Conservation (phyloP, 306 rosid genomes). For the Prosopis cineraria region DNA sequence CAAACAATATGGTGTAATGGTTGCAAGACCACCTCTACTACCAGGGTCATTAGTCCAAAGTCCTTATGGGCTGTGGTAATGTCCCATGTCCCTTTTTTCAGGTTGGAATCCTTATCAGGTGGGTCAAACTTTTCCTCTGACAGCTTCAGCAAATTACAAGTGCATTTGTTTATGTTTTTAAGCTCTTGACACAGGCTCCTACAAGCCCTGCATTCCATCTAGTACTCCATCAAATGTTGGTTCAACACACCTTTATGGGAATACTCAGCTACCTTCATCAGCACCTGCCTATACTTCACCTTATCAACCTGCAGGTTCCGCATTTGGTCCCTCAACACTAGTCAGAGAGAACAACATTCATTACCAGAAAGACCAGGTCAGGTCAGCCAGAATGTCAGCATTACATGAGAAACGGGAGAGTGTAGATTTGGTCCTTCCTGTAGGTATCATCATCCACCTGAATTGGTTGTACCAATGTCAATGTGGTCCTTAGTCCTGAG, state of each 20-base stretch:
- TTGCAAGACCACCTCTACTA: constrained; percentile 84
- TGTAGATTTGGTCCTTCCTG: constrained; percentile 82
- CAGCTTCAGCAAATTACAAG: constrained; percentile 28
- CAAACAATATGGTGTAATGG: constrained; percentile 77
- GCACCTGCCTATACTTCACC: constrained; percentile 66
- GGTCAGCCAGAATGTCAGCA: constrained; percentile 84
- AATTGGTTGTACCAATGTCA: constrained; percentile 51
- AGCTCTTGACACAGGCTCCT: constrained; percentile 58
- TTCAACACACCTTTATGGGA: constrained; percentile 64
- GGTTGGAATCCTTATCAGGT: constrained; percentile 93
- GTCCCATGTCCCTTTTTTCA: constrained; percentile 71
- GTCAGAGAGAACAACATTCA: constrained; percentile 72
- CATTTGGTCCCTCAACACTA: constrained; percentile 60
- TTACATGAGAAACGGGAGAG: constrained; percentile 81
- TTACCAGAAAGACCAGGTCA: constrained; percentile 92
- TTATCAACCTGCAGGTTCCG: constrained; percentile 63
- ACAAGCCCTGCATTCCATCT: constrained; percentile 68
- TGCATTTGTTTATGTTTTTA: constrained; percentile 37
- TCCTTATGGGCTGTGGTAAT: constrained; percentile 77
- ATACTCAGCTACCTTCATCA: constrained; percentile 65
- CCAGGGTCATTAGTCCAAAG: constrained; percentile 72
- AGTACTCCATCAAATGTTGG: constrained; percentile 64
- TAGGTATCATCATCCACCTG: constrained; percentile 86
- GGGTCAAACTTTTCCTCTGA: constrained; percentile 43
- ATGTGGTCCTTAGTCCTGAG: constrained; percentile 57